Evolutionary conservation across 176 grass and related monocot genomes (phyloP), one percentile per base, ranked within the genome.

Genomic region (Puccinellia tenuiflora): DNA sequence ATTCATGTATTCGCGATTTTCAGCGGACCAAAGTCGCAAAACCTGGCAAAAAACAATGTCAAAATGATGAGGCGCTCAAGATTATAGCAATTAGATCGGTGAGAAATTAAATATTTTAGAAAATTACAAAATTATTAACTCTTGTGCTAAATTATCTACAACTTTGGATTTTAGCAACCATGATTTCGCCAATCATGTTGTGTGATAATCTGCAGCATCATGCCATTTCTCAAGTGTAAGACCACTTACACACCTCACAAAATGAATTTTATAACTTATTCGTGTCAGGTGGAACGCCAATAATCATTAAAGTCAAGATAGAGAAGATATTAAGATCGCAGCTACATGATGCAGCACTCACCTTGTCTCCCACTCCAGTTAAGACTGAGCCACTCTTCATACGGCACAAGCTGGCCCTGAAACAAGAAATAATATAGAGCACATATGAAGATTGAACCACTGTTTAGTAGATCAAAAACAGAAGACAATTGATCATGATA

Each of bases 291-390:
- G 7, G 35, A 66, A 17, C 17, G 20, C 62, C 24, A 12, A 86
- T 73, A 73, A 31, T 15, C 2, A 43, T 42, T 43, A 17, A 63
- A 63, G 28, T 31, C 14, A 63, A 52, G 0, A 43, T 39, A 18
- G 9, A 37, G 80, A 60, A 84, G 16, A 69, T 68, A 76, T 17
- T 66, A 39, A 79, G 50, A 83, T 57, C 52, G 70, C 3, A 28
- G 81, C 20, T 24, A 51, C 25, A 71, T 42, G 70, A 77, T 70
- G 72, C 30, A 77, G 59, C 18, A 51, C 39, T n/a, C 51, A 97
- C 95, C 90, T 89, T 92, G 51, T 97, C 95, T 88, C 95, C 92
- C 83, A 81, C 84, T 85, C 92, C 95, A 73, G 92, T 91, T 81
- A 97, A 87, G 78, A 97, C 81, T 45, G 56, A 80, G 33, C 95